Base-by-base conservation (phyloP, 106 monocot species). In the Chionographis japonica region DNA sequence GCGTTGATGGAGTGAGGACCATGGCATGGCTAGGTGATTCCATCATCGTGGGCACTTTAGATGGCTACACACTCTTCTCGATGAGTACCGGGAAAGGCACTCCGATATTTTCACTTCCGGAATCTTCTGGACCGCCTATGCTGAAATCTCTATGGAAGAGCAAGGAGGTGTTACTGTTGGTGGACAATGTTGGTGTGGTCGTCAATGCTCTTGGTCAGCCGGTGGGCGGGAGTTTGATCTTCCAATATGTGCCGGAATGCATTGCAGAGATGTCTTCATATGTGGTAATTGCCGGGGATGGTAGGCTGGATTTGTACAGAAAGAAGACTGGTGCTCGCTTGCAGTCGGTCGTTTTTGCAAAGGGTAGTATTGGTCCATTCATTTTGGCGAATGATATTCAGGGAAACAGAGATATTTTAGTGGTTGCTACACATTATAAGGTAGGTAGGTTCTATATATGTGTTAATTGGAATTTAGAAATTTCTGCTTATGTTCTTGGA, bases 141-240 rank as follows among this genome's bases (percentile, higher is more conserved):
- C 52, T 90, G 80, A 85, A 69, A 63, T 53, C 77, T 57, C 58
- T 98, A 60, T 63, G 58, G 54, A 71, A 71, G 56, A 85, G 82
- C 52, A 83, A 85, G 63, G 80, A 93, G 63, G 78, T 90, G 68
- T 77, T 98, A 50, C 57, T 98, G 66, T 60, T 93, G 74, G 82
- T 93, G 36, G 97, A 98, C 71, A 98, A 98, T 77, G 86, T 98
- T 18, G 97, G 93, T 50, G 75, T 98, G 14, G 57, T 93, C 55
- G 74, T 83, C 12, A 82, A 93, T 68, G 56, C 61, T 54, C 40
- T 52, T 14, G 97, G 97, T 12, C 90, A 98, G 68, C 97, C 97
- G 11, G 87, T 88, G 40, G 97, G 87, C 52, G 89, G 92, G 63
- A 93, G 90, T 63, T 85, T 98, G 77, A 63, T 98, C 50, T 98